Evolutionary conservation across 768 basidiomycete genomes (phyloP).

Genomic region (Macrolepiota dolichaula): DNA sequence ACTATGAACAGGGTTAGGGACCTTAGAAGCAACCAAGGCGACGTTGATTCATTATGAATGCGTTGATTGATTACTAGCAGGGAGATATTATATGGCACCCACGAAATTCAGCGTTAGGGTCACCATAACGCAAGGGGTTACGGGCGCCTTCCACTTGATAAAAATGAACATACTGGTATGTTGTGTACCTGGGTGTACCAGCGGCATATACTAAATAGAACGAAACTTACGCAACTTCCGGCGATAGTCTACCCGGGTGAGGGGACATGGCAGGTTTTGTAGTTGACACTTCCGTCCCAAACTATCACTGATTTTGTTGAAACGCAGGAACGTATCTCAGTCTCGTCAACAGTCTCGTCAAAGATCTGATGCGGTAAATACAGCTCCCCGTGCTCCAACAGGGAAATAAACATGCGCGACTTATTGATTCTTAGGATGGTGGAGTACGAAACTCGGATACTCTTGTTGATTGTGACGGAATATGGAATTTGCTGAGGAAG

Average conservation of each 20-base stretch:
- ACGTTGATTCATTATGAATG: not conserved
- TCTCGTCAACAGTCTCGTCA: constrained; percentile 39
- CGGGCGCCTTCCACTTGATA: no score
- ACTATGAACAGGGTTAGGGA: not conserved
- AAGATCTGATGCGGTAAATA: constrained; percentile 59
- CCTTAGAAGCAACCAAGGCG: not conserved
- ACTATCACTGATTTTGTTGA: constrained; percentile 18
- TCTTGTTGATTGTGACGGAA: constrained; percentile 38
- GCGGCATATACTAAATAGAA: constrained; percentile 37
- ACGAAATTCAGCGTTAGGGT: not conserved
- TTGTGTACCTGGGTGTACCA: not conserved
- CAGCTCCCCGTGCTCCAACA: constrained; percentile 37
- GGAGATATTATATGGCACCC: not conserved
- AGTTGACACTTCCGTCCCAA: constrained; percentile 40
- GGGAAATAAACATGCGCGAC: constrained; percentile 37
- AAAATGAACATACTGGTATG: not conserved
- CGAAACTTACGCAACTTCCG: constrained; percentile 51
- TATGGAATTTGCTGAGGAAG: constrained; percentile 49
- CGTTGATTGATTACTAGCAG: not conserved
- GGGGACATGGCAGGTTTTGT: constrained; percentile 28
- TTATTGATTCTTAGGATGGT: constrained; percentile 46
- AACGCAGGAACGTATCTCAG: no score
- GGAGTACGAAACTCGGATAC: constrained; percentile 37
- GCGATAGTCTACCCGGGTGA: constrained; percentile 30
- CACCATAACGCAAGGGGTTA: no score